Percentiles rank a stretch among this genome's conserved stretches.
phyloP scores from a whole-genome alignment of 73 alveolate genomes.

The Durusdinium trenchii region DNA sequence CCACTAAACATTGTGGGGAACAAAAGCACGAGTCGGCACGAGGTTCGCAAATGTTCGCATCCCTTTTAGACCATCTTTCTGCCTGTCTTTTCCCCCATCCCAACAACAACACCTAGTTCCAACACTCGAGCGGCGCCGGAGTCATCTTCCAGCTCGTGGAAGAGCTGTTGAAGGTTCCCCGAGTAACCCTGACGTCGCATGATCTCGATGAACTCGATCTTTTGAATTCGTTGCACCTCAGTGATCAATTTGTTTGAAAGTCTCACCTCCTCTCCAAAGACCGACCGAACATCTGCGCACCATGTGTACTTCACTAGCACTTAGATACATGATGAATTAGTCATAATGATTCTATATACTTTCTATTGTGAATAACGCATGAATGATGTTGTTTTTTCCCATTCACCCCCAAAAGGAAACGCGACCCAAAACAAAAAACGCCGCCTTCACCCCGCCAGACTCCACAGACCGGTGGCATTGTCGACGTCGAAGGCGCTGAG shows the following conservation, averaged over 20 bases:
- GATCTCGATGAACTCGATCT: conserved; percentile 73
- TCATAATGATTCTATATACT: too few species aligned
- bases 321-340: too few species aligned
- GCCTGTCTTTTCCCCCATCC: too few species aligned
- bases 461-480: neutral
- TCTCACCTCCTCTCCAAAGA: too few species aligned
- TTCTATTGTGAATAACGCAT: neutral
- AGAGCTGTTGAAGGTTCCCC: conserved; percentile 59
- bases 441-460: neutral
- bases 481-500: conserved; percentile 50
- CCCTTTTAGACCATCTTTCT: too few species aligned
- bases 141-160: conserved; percentile 76
- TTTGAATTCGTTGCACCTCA: conserved; percentile 79
- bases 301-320: too few species aligned
- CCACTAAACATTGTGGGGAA: too few species aligned
- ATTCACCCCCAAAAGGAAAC: too few species aligned
- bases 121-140: conserved; percentile 43
- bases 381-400: neutral
- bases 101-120: too few species aligned
- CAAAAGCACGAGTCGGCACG: too few species aligned
- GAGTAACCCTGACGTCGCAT: conserved; percentile 54
- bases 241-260: neutral
- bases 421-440: neutral
- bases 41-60: too few species aligned
- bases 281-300: too few species aligned